phyloP scores from a whole-genome alignment of 768 basidiomycete species.

The Boletus tylopilopsis region DNA sequence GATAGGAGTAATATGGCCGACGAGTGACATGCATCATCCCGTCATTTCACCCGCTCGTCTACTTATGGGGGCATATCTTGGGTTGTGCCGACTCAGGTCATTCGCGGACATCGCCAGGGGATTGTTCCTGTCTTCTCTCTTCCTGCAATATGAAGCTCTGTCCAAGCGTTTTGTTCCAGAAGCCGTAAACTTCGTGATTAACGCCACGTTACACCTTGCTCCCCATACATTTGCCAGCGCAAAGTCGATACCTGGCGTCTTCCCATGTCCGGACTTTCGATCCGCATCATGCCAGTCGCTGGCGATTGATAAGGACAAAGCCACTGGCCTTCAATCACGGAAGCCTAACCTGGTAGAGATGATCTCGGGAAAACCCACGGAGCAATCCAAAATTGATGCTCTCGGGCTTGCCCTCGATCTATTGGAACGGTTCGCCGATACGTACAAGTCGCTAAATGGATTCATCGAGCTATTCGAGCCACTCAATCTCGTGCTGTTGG shows the following conservation, averaged over 20 bases:
- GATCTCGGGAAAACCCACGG: slow-evolving; percentile 33
- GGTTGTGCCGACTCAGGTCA: slow-evolving; percentile 74
- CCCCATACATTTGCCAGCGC: slow-evolving; percentile 52
- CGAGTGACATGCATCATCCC: slow-evolving; percentile 89
- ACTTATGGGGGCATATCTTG: slow-evolving; percentile 89
- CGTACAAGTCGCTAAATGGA: slow-evolving; percentile 73
- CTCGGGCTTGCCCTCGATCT: slow-evolving; percentile 61
- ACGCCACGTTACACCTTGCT: slow-evolving; percentile 67
- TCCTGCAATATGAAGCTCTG: slow-evolving; percentile 77
- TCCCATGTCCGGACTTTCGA: slow-evolving; percentile 69
- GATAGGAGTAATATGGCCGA: slow-evolving; percentile 84
- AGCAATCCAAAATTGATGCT: slow-evolving; percentile 73
- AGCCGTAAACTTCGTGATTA: slow-evolving; percentile 75
- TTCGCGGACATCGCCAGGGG: slow-evolving; percentile 78
- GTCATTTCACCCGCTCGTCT: slow-evolving; percentile 85
- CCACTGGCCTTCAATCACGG: slow-evolving; percentile 35
- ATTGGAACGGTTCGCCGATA: slow-evolving; percentile 62
- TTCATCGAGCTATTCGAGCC: slow-evolving; percentile 87
- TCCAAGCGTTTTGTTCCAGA: slow-evolving; percentile 91
- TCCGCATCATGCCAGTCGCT: slow-evolving; percentile 42
- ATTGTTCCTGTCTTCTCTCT: slow-evolving; percentile 82
- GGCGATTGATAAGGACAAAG: slow-evolving; percentile 38
- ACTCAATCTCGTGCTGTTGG: slow-evolving; percentile 51
- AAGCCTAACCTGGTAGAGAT: slow-evolving; percentile 49
- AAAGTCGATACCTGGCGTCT: slow-evolving; percentile 57